These are phyloP conservation scores for Chytridiales sp. DNA, from an alignment of 371 early-diverging fungal genomes.

Conservation along the genomic window DNA sequence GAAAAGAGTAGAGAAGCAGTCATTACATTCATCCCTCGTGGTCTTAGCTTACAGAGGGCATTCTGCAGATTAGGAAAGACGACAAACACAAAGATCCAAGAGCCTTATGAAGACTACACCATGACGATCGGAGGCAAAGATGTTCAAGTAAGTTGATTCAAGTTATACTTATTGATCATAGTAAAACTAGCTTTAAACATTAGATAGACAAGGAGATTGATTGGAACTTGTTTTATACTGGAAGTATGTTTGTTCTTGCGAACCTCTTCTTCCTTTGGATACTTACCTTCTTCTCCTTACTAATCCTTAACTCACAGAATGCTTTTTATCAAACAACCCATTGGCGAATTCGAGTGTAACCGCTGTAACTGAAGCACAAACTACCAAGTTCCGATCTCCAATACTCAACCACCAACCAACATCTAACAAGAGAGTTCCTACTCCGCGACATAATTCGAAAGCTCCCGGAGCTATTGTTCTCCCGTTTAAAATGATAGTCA, in stretches of 20 bases:
- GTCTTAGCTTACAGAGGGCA: too few species aligned
- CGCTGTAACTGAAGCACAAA: conserved; percentile 15
- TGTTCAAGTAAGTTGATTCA: conserved; percentile 39
- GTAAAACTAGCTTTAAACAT: conserved; percentile 13
- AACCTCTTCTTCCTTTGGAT: too few species aligned
- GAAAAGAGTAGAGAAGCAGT: conserved; percentile 40
- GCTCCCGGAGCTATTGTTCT: conserved; percentile 41
- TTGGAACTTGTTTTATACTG: conserved; percentile 17
- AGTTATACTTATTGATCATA: not conserved
- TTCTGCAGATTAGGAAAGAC: conserved; percentile 31
- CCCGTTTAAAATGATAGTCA: conserved; percentile 27
- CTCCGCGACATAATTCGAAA: conserved; percentile 34
- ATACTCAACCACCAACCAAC: conserved; percentile 11
- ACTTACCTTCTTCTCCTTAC: not conserved
- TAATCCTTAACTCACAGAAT: conserved; percentile 26
- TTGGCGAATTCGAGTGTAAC: conserved; percentile 16
- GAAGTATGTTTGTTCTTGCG: conserved; percentile 13
- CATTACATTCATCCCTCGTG: not conserved
- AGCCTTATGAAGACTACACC: conserved; percentile 33
- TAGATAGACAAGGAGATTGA: conserved; percentile 13
- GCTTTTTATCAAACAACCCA: conserved; percentile 21
- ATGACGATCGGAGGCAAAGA: conserved; percentile 43
- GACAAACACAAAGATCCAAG: conserved; percentile 1
- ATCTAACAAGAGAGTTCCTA: not conserved
- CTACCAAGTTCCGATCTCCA: not conserved